phyloP scores from a whole-genome alignment of 2,329 filamentous ascomycete species.

The Sporothrix variecibatus region DNA sequence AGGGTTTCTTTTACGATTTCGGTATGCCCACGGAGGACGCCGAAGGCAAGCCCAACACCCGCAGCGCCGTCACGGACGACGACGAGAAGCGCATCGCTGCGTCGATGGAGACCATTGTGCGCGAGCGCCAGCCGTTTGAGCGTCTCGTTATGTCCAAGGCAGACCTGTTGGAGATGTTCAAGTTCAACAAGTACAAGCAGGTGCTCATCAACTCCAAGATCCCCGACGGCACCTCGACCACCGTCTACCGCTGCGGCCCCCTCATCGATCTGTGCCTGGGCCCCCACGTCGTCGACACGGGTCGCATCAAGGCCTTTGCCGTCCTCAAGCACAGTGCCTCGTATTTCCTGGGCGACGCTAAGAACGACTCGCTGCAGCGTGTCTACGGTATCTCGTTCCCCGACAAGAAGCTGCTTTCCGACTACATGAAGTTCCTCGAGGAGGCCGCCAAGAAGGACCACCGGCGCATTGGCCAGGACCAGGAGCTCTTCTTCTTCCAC shows the following conservation, averaged over 20 bases:
- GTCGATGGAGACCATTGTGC: conserved; percentile 80
- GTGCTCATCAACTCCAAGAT: conserved; percentile 96
- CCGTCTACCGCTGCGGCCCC: conserved; percentile 91
- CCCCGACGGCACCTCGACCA: conserved; percentile 83
- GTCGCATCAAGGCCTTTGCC: conserved; percentile 90
- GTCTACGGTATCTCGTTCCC: conserved; percentile 96
- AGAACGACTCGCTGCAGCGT: conserved; percentile 92
- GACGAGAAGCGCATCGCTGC: conserved; percentile 87
- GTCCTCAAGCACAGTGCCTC: conserved; percentile 70
- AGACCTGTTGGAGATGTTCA: conserved; percentile 92
- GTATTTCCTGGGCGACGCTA: conserved; percentile 92
- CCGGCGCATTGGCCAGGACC: conserved; percentile 87
- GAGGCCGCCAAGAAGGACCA: conserved; percentile 98
- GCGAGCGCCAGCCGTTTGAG: conserved; percentile 96
- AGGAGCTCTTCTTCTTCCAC: conserved; percentile 97
- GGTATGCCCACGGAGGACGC: conserved; percentile 65
- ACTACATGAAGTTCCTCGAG: conserved; percentile 92
- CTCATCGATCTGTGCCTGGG: conserved; percentile 94
- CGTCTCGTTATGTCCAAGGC: conserved; percentile 86
- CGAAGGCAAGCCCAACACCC: conserved; percentile 33
- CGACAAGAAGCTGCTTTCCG: conserved; percentile 91
- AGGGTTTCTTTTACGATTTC: conserved; percentile 99
- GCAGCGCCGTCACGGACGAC: conserved; percentile 63
- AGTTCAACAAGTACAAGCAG: conserved; percentile 97
- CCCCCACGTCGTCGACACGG: conserved; percentile 90